Evolutionary conservation across 2,329 filamentous ascomycete genomes (phyloP), one percentile per base, ranked within the genome.

Genomic region (Paecilomyces sp.): DNA sequence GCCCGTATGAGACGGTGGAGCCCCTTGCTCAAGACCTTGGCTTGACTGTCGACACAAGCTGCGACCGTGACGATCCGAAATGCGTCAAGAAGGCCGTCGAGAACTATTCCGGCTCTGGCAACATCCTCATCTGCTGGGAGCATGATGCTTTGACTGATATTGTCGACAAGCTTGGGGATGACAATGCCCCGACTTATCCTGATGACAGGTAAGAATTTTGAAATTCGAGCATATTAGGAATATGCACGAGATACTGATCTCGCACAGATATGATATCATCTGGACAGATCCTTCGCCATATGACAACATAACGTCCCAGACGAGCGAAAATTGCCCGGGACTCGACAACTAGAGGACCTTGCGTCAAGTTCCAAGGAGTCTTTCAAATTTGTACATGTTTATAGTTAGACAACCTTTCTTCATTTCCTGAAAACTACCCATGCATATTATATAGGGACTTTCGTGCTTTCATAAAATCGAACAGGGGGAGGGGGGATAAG

Each of bases 71-170:
- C 61, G 82, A 87, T 62, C 63, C 75, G 5, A 70, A 79, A 5
- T 86, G 85, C 60, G 85, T 87, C 18, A 74, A 75, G 24, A 70
- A 83, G 4, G 75, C 75, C 0, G 79, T 87, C 1, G 65, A 81
- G 1, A 63, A 64, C 5, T 85, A 84, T 61, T 59, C 66, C 0
- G 81, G 81, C 0, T 60, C 68, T 0, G 83, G 82, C 1, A 87
- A 87, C 63, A 81, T 88, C 54, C 69, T 88, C 53, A 82, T 87
- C 60, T 85, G 83, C 73, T 87, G 84, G 84, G 80, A 86, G 65
- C 85, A 87, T 67, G 74, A 79, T 57, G 72, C 74, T 18, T 68
- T 87, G 55, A 79, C 75, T 34, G 75, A 83, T 61, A 82, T 87
- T 64, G 80, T 77, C 1, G 64, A 81, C 62, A 71, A 74, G 15